Evolutionary conservation across 768 basidiomycete genomes (phyloP), one percentile per base, ranked within the genome.

Genomic region (Lepiota brunneoincarnata): DNA sequence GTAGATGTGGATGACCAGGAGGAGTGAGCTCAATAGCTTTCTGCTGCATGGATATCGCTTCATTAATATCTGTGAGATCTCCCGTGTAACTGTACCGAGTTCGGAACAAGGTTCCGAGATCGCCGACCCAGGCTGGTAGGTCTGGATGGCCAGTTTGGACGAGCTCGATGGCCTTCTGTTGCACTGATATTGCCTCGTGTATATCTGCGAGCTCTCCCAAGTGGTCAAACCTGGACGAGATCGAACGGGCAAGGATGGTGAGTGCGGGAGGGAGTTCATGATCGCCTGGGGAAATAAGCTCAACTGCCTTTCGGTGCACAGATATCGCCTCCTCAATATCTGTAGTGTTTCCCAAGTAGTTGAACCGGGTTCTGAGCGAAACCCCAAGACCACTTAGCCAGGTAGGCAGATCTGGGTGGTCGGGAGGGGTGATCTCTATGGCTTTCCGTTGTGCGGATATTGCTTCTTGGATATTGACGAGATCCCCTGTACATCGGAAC

Each of bases 401-500:
- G n/a, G 17, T 23, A 40, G 38, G 23, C 11, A 35, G 35, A 21
- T 54, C 38, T 4, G 57, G 52, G 12, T 58, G 57, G 20, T 35
- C 34, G 3, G 47, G 14, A 12, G 39, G 47, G 11, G 57, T 58
- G 18, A 52, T 36, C 17, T 20, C 9, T 9, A 54, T 24, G 3
- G 52, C 44, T 38, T 54, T 36, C 28, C 43, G 26, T 14, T 37
- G 45, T 15, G n/a, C 45, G 6, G 24, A 1, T 12, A 47, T 17
- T 4, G 45, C 45, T 28, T 47, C 45, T 10, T 47, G 4, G 9
- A 47, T 47, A 18, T 28, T 18, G 10, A 24, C 3, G 7, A 56
- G 42, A n/a, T 59, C 51, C 7, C 68, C 64, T 2, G 49, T 34
- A 36, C 40, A 21, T 37, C 52, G 35, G 26, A 56, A 47, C 17